Evolutionary conservation across 169 alveolate species (phyloP).

Genomic region (Plasmodium ovale): DNA sequence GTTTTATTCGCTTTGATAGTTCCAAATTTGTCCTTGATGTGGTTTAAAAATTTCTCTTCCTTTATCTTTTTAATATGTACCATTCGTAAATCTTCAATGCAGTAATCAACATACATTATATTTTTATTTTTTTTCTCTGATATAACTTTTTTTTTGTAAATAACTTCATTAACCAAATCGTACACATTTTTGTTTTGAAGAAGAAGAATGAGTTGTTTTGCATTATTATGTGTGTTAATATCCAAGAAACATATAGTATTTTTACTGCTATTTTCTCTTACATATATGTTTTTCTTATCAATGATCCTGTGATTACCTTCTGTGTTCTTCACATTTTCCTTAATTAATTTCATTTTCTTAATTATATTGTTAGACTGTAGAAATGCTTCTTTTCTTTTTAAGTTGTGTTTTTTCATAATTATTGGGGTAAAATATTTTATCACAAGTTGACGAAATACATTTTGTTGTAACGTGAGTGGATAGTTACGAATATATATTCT

Average conservation of each 20-base stretch:
- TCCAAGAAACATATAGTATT: conserved; percentile 66
- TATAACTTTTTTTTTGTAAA: conserved; percentile 62
- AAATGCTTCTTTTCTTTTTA: conserved; percentile 76
- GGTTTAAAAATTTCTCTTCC: conserved; percentile 69
- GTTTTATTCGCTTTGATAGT: conserved; percentile 2
- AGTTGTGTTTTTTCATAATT: conserved; percentile 55
- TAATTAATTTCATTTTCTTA: conserved; percentile 66
- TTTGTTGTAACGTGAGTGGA: conserved; percentile 56
- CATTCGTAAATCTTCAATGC: conserved; percentile 75
- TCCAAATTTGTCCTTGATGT: conserved; percentile 28
- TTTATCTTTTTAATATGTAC: conserved; percentile 69
- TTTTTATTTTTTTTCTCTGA: conserved; percentile 48
- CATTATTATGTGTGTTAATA: conserved; percentile 62
- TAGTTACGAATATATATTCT: conserved; percentile 72
- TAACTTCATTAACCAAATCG: conserved; percentile 32
- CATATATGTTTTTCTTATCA: too few species aligned
- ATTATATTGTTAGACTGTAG: conserved; percentile 32
- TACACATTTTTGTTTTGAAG: conserved; percentile 65
- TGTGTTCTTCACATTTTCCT: not conserved
- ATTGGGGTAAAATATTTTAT: conserved; percentile 68
- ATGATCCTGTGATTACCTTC: not conserved
- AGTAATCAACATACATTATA: conserved; percentile 69
- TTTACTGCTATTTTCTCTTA: conserved; percentile 8
- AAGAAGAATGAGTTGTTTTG: conserved; percentile 38
- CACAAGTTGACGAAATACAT: conserved; percentile 47